These are phyloP conservation scores for Penicillium paneum DNA, from an alignment of 2,329 filamentous ascomycete species.

Conservation along the genomic window DNA sequence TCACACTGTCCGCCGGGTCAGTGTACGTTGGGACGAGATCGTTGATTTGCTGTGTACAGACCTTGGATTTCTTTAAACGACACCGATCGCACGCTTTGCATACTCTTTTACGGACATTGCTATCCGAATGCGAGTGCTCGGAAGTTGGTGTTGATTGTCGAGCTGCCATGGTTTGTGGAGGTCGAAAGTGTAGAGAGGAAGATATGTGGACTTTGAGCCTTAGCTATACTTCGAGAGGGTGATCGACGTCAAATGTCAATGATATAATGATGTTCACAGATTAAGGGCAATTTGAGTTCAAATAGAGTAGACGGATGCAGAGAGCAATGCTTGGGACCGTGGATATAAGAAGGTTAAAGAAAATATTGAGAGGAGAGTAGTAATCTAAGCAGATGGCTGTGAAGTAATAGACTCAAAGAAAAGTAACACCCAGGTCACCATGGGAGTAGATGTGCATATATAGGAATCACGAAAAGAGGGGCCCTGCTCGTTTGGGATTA, in stretches of 20 bases:
- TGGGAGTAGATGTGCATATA: conserved; percentile 3
- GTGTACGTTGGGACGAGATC: conserved; percentile 19
- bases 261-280: conserved; percentile 25
- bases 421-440: neutral
- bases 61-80: conserved; percentile 65
- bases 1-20: conserved; percentile 50
- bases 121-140: conserved; percentile 44
- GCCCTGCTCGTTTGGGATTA: conserved; percentile 5
- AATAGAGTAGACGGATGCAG: conserved; percentile 4
- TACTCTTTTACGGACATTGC: conserved; percentile 57
- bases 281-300: conserved; percentile 13
- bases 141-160: conserved; percentile 41
- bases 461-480: neutral
- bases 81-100: conserved; percentile 67
- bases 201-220: conserved; percentile 6
- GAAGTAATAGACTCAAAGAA: neutral
- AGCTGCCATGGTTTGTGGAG: conserved; percentile 34
- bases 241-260: conserved; percentile 29
- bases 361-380: neutral
- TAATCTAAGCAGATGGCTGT: neutral
- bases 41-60: conserved; percentile 30
- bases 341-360: neutral
- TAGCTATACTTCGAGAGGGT: conserved; percentile 24
- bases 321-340: neutral
- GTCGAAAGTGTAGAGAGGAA: conserved; percentile 1